Conservation (phyloP, 352 stramenopile species). For the Phytophthora syringae region DNA sequence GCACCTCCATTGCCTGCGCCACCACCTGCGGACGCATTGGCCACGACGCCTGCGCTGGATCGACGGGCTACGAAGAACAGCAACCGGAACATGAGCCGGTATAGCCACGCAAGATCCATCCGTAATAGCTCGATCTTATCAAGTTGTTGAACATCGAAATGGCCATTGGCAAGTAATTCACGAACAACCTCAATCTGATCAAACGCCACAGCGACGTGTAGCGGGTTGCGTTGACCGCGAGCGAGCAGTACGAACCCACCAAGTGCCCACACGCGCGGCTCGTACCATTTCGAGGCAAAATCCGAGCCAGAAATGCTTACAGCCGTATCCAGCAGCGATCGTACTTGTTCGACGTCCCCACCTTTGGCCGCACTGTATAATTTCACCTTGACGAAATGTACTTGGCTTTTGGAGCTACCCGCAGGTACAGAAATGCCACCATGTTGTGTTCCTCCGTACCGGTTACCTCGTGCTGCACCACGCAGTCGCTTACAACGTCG, state of each 20-base stretch:
- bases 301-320: slow-evolving; percentile 61
- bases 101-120: slow-evolving; percentile 74
- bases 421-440: slow-evolving; percentile 1
- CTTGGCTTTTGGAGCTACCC: slow-evolving; percentile 35
- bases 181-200: slow-evolving; percentile 70
- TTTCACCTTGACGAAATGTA: slow-evolving; percentile 54
- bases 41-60: slow-evolving; percentile 32
- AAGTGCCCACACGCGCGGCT: slow-evolving; percentile 29
- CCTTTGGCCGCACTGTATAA: slow-evolving; percentile 74
- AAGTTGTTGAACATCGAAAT: slow-evolving; percentile 73
- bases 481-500: slow-evolving; percentile 20
- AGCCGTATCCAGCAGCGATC: slow-evolving; percentile 50
- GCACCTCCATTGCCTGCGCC: slow-evolving; percentile 25
- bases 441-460: slow-evolving; percentile 10
- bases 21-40: slow-evolving; percentile 25
- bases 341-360: slow-evolving; percentile 64
- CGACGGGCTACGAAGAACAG: slow-evolving; percentile 53
- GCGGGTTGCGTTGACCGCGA: slow-evolving; percentile 64
- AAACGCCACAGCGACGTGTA: slow-evolving; percentile 80
- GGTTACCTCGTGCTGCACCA: slow-evolving; percentile 9
- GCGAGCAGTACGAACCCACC: slow-evolving; percentile 35
- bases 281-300: slow-evolving; percentile 76
- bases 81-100: slow-evolving; percentile 65
- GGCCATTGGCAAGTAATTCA: slow-evolving; percentile 57
- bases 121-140: slow-evolving; percentile 83